Evolutionary conservation across 495 filamentous ascomycete genomes (phyloP), one percentile per base, ranked within the genome.

Genomic region (Collariella sp.): DNA sequence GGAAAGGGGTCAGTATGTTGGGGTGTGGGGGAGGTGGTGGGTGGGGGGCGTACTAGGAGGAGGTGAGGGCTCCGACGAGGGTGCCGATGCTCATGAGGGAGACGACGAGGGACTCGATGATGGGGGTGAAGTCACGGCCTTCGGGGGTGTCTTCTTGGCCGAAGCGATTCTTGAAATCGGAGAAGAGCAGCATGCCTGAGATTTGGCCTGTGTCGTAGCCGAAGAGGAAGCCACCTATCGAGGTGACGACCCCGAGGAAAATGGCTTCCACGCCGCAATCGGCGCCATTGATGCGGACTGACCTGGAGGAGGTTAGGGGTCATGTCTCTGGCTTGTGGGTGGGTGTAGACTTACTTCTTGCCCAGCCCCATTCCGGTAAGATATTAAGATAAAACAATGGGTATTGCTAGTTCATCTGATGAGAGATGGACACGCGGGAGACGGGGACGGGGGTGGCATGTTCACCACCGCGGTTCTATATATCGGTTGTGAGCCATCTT

Each of bases 161-260:
- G 46, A 79, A 79, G 13, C 70, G 65, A 13, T 68, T 43, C 35
- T 71, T 60, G 62, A 78, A 79, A 55, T 79, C 70, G 2, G 62
- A 34, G 77, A 87, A 86, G 42, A 77, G 75, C 18, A 84, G 75
- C 65, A 87, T 85, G 56, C 76, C 76, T 33, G 74, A 77, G 59
- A 79, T 77, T 63, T 79, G 76, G 47, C 76, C 76, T 57, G 83
- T 88, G 31, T 86, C 82, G 54, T 86, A 86, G 60, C 83, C 82
- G 57, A 88, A 88, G 54, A 88, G 82, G 66, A 88, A 84, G 56
- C 85, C 85, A 62, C 85, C 85, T 74, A 88, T 83, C 9, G 85
- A 72, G 19, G 72, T 74, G 31, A 70, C 52, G 29, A 57, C 57
- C 18, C 68, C 65, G 58, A 73, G 67, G 38, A 73, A 31, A 23